Percentiles rank a stretch among this genome's conserved stretches.
Conservation (phyloP, 2,329 filamentous ascomycete genomes). For the Microcera coccophila region DNA sequence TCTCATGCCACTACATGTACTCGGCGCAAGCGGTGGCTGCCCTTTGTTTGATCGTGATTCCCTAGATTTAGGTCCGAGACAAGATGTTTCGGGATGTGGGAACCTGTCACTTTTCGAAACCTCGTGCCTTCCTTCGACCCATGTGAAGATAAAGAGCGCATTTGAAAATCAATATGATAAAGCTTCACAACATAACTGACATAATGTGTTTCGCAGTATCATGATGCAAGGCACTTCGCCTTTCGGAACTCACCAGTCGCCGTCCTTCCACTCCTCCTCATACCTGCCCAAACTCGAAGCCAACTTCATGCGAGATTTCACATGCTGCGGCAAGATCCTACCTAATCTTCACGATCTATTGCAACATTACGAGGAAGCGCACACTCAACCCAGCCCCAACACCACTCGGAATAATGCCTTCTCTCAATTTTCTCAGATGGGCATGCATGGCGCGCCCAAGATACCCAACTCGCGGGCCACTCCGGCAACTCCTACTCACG, state of each 20-base stretch:
- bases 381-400: slow-evolving; percentile 64
- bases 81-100: slow-evolving; percentile 20
- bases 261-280: slow-evolving; percentile 93
- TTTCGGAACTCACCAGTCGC: slow-evolving; percentile 67
- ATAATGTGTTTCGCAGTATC: slow-evolving; percentile 55
- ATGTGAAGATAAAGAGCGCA: slow-evolving; percentile 10
- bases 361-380: slow-evolving; percentile 93
- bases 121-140: slow-evolving; percentile 7
- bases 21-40: too few relatives aligned
- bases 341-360: slow-evolving; percentile 91
- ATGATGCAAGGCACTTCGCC: slow-evolving; percentile 97
- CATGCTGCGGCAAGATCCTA: slow-evolving; percentile 85
- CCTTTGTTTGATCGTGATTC: slow-evolving; percentile 2
- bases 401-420: slow-evolving; percentile 39
- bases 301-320: slow-evolving; percentile 96
- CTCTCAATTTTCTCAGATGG: slow-evolving; percentile 37
- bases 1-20: background rate
- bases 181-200: slow-evolving; percentile 15
- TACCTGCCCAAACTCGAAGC: slow-evolving; percentile 95
- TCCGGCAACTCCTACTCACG: slow-evolving; percentile 28
- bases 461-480: slow-evolving; percentile 33
- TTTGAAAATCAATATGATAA: background rate
- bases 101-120: slow-evolving; percentile 15
- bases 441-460: slow-evolving; percentile 30
- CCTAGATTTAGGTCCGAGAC: slow-evolving; percentile 12